Evolutionary conservation across 2,329 filamentous ascomycete species (phyloP), one percentile per base, ranked within the genome.

Genomic region (Xylariaceae sp.): DNA sequence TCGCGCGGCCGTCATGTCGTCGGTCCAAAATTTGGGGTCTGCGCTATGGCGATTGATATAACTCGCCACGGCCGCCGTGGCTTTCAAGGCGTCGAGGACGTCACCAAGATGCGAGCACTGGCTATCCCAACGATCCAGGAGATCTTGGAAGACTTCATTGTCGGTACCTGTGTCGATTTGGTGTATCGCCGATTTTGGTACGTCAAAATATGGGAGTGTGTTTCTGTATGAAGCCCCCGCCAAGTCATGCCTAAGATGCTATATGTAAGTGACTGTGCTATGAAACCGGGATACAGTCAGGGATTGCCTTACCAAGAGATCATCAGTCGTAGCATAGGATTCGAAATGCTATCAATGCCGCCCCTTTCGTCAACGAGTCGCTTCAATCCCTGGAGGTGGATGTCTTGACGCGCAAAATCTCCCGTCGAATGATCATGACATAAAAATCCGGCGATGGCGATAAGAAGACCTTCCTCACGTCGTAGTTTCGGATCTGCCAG

Each of bases 301-400:
- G 22, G 22, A 25, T 17, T 8, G 16, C 45, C 46, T 40, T 38
- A 61, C 59, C 59, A 62, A 29, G 54, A 57, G 48, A 62, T 59
- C 45, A 61, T 58, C 5, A 60, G 27, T 12, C 53, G 49, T 11
- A 62, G 27, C 17, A 57, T 45, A 1, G 58, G 56, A 20, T 51
- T 56, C 7, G 29, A 52, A 21, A 61, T 48, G 7, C 53, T 34
- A 14, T 56, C 44, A 16, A 62, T 37, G 2, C 59, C 59, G 4
- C 59, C 59, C 36, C 45, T 57, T 8, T 48, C 51, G 10, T 58
- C 50, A 10, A 61, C 38, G 14, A 62, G 45, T 2, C 48, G 53
- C 40, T 61, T 53, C 8, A 62, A 47, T 4, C 57, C 57, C n/a
- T 54, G 50, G 25, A 61, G 40, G 32, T 61, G 57, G 17, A 59